These are phyloP conservation scores for Aegilops bicornis DNA, from an alignment of 176 grass and related monocot species.

Conservation along the genomic window DNA sequence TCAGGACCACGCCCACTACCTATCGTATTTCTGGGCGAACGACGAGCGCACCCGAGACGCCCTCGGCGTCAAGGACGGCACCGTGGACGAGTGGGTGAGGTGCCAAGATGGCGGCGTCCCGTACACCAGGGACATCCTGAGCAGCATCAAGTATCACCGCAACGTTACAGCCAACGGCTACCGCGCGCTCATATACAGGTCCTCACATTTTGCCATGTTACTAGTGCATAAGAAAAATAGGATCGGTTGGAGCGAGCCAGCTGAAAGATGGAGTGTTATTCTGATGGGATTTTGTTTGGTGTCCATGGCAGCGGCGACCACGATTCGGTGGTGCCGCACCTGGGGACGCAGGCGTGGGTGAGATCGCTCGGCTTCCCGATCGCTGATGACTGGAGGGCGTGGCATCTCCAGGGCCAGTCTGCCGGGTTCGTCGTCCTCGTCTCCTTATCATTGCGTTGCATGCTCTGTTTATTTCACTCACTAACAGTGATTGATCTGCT, in stretches of 20 bases:
- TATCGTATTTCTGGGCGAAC: conserved; percentile 63
- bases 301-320: conserved; percentile 45
- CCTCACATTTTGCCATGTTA: too few relatives aligned
- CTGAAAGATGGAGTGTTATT: too few relatives aligned
- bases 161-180: conserved; percentile 38
- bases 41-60: conserved; percentile 21
- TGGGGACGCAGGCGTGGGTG: conserved; percentile 57
- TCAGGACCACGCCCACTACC: conserved; percentile 40
- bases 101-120: conserved; percentile 22
- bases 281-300: too few relatives aligned
- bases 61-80: conserved; percentile 51
- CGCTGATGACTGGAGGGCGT: conserved; percentile 37
- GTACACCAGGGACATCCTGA: not conserved
- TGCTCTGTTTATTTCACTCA: not conserved
- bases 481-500: not conserved
- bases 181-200: conserved; percentile 44
- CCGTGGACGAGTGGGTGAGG: conserved; percentile 39
- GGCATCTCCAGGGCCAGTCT: conserved; percentile 50
- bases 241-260: too few relatives aligned
- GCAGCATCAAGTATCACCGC: conserved; percentile 40
- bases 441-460: not conserved
- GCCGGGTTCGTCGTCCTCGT: conserved; percentile 21
- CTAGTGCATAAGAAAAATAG: too few relatives aligned
- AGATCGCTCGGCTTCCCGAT: conserved; percentile 49
- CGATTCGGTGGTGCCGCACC: conserved; percentile 31